Evolutionary conservation across 139 green algal genomes (phyloP).

Genomic region (Chlorella sp.): DNA sequence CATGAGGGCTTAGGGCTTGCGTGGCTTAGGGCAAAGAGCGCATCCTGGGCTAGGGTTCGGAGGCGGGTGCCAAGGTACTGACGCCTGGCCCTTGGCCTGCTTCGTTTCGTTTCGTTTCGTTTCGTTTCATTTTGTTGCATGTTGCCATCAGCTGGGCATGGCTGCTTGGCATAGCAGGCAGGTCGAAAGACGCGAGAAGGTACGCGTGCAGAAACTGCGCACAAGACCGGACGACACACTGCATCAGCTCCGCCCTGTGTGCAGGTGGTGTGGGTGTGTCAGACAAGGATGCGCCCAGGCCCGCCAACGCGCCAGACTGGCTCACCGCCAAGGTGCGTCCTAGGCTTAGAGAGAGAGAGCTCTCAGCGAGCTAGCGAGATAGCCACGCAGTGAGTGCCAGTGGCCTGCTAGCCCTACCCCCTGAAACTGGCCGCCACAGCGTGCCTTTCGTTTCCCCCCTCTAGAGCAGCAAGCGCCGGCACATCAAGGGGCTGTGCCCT

Average conservation of each 20-base stretch:
- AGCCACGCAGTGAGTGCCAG: too few relatives aligned
- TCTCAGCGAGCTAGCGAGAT: too few relatives aligned
- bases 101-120: neutral
- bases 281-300: slow-evolving; percentile 11
- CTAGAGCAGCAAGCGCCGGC: too few relatives aligned
- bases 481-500: too few relatives aligned
- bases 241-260: neutral
- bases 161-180: neutral
- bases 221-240: too few relatives aligned
- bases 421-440: too few relatives aligned
- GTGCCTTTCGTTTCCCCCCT: too few relatives aligned
- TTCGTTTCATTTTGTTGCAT: neutral
- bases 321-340: slow-evolving; percentile 27
- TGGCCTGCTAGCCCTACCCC: neutral
- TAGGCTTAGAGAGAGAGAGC: too few relatives aligned
- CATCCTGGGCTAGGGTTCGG: neutral
- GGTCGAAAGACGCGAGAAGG: too few relatives aligned
- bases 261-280: slow-evolving; percentile 1
- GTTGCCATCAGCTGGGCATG: neutral
- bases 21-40: too few relatives aligned
- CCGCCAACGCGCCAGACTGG: slow-evolving; percentile 18
- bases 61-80: neutral
- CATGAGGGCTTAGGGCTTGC: too few relatives aligned
- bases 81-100: neutral
- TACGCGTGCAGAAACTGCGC: too few relatives aligned